Evolutionary conservation across 306 rosid species (phyloP).

Genomic region (Quercus alba): DNA sequence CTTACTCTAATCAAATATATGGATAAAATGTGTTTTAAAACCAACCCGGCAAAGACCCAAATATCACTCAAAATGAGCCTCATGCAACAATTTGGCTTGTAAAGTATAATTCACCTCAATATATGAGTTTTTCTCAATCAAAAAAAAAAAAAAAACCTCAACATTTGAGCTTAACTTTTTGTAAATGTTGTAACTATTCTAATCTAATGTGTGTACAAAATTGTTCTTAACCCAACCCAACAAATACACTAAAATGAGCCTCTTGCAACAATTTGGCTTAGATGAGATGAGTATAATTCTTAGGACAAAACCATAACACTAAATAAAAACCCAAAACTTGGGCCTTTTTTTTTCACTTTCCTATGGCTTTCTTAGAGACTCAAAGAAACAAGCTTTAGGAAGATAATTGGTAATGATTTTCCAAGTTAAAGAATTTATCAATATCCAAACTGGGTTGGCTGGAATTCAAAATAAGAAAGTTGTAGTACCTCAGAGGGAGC

Average conservation of each 20-base stretch:
- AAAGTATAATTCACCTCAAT: no score
- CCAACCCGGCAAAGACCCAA: no score
- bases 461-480: neutral
- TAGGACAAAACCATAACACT: neutral
- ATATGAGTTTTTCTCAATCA: no score
- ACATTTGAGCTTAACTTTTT: neutral
- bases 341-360: neutral
- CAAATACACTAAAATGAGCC: no score
- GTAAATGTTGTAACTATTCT: neutral
- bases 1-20: no score
- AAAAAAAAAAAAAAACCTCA: no score
- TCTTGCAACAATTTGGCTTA: neutral
- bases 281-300: neutral
- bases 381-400: no score
- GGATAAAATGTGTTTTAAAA: no score
- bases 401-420: neutral
- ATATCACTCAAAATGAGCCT: no score
- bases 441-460: neutral
- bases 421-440: neutral
- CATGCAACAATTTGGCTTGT: neutral
- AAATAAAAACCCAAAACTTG: neutral
- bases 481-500: conserved; percentile 41
- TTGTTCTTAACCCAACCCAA: neutral
- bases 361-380: neutral
- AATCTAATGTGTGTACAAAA: neutral